These are phyloP conservation scores for Heterobasidion parviporum DNA, from an alignment of 1,284 basidiomycete genomes.

Conservation along the genomic window DNA sequence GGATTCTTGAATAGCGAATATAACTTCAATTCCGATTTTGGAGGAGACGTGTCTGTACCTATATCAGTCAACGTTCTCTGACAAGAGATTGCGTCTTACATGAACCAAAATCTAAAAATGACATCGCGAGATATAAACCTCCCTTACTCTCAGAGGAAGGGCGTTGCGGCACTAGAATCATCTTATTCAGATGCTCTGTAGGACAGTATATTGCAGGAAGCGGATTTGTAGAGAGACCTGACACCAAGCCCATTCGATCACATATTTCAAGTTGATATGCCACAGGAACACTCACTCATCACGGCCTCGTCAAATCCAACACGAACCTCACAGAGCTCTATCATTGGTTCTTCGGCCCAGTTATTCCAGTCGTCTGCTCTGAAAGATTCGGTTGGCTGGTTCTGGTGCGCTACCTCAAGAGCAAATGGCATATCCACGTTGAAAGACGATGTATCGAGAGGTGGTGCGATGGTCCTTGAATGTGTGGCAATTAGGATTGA, in stretches of 20 bases:
- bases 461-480: conserved; percentile 36
- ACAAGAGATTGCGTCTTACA: conserved; percentile 34
- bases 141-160: conserved; percentile 11
- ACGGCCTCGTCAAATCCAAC: conserved; percentile 35
- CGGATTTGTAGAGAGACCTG: conserved; percentile 36
- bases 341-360: conserved; percentile 51
- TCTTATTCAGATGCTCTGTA: conserved; percentile 29
- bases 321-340: conserved; percentile 56
- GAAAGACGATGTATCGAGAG: conserved; percentile 14
- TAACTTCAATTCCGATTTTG: conserved; percentile 19
- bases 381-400: conserved; percentile 15
- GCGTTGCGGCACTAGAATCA: conserved; percentile 33
- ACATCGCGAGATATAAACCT: conserved; percentile 39
- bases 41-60: conserved; percentile 16
- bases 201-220: conserved; percentile 32
- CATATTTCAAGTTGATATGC: too few relatives aligned
- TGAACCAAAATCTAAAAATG: conserved; percentile 50
- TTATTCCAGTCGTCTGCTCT: conserved; percentile 43
- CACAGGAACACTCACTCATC: conserved; percentile 25
- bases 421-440: conserved; percentile 28
- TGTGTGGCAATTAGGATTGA: conserved; percentile 60
- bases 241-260: too few relatives aligned
- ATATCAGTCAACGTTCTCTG: conserved; percentile 4
- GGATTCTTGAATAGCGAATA: conserved; percentile 14
- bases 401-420: conserved; percentile 17